Evolutionary conservation across 805 yeast species (phyloP).

Genomic region (Debaryomyces prosopidis): DNA sequence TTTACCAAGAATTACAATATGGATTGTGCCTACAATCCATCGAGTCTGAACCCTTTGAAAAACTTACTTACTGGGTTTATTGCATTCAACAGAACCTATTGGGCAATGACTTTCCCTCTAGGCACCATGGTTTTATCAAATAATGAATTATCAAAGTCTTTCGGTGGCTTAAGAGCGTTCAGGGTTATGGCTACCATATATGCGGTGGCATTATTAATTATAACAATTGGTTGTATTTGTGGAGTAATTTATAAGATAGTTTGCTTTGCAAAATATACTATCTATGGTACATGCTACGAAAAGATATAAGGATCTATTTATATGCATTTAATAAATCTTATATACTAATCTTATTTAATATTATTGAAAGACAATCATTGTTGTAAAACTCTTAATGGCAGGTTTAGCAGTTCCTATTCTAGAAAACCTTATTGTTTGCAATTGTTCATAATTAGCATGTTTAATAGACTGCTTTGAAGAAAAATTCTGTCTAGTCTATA

Average conservation of each 20-base stretch:
- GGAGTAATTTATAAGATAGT: conserved; percentile 26
- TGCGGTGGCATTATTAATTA: conserved; percentile 49
- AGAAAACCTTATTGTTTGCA: too few species aligned
- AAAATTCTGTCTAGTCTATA: too few species aligned
- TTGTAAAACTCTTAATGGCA: too few species aligned
- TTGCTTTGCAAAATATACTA: background rate
- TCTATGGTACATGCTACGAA: too few species aligned
- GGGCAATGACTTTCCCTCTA: conserved; percentile 90
- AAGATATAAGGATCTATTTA: too few species aligned
- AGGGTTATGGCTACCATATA: conserved; percentile 64
- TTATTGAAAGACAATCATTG: too few species aligned
- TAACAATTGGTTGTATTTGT: conserved; percentile 35
- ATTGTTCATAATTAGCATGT: too few species aligned
- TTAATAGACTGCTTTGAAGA: too few species aligned
- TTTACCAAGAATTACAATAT: conserved; percentile 31
- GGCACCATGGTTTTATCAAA: conserved; percentile 77
- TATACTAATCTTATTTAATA: too few species aligned
- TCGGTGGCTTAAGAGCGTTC: conserved; percentile 53
- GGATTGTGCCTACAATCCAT: conserved; percentile 12
- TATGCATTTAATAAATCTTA: too few species aligned
- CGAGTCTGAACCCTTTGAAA: conserved; percentile 1
- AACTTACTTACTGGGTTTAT: conserved; percentile 14
- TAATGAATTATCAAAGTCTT: conserved; percentile 48
- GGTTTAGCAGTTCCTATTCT: too few species aligned
- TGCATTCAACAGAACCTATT: conserved; percentile 20